Evolutionary conservation across 225 moss, liverwort and hornwort genomes (phyloP), one percentile per base, ranked within the genome.

Genomic region (Thuidium tamariscinum): DNA sequence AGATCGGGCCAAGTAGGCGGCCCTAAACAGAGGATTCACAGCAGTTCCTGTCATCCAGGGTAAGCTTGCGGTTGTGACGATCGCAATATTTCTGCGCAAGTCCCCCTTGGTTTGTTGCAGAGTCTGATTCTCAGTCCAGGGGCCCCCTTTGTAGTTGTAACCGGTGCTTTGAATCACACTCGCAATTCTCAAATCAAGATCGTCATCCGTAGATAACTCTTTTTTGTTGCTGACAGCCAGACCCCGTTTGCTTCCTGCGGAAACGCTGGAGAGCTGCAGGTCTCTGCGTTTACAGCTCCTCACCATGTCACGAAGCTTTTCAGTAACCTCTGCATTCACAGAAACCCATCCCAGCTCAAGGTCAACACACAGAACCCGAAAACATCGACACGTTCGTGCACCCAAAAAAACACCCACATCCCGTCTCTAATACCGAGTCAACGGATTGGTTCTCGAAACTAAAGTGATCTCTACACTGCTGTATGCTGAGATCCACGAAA

Each of bases 1-100:
- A 77, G 90, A 93, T 65, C 93, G 94, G 30, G 98, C 96, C 91
- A 98, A 89, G 86, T 91, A 98, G 25, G 98, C 98, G 44, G 98
- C 98, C 79, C 98, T 92, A 83, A 95, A 98, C n/a, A 98, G 89
- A 46, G 98, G 98, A 85, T 98, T 98, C 64, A 98, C 96, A 75
- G 98, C 98, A 27, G 98, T 98, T 71, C 98, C 98, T 36, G 98
- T 98, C 98, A 98, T 95, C 98, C 98, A 98, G 16, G 98, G 98
- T 80, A 98, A 88, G 89, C 98, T 95, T 37, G 96, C 98, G 44
- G 95, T 98, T 39, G 98, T 98, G 76, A 98, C 95, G 37, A 98
- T 96, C 8, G 98, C 98, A 72, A 98, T 91, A 52, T 95, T 95
- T 86, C 93, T 90, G 37, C 90, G 88, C 63, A 81, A 60, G 81